Percentiles rank a stretch among this genome's conserved stretches.
These are phyloP conservation scores for Paragyromitra xinjiangensis DNA, from an alignment of 495 filamentous ascomycete genomes.

Conservation along the genomic window DNA sequence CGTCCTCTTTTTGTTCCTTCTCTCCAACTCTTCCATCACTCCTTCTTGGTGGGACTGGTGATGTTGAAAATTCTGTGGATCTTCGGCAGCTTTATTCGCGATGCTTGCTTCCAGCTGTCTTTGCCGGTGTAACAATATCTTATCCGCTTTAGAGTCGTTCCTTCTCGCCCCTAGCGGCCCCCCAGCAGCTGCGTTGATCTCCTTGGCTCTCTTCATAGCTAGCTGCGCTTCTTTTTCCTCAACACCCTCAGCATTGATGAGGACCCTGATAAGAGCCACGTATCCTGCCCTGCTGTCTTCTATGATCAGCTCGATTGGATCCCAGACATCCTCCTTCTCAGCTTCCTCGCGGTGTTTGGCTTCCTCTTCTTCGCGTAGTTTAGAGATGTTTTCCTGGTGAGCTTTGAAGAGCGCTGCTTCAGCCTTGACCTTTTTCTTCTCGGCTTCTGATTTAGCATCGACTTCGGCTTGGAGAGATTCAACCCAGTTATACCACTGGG, in stretches of 20 bases:
- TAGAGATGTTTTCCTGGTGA: slow-evolving; percentile 63
- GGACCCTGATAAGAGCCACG: slow-evolving; percentile 55
- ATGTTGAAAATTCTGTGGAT: slow-evolving; percentile 4
- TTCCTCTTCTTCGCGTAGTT: slow-evolving; percentile 59
- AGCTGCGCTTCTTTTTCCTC: slow-evolving; percentile 19
- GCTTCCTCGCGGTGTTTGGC: slow-evolving; percentile 51
- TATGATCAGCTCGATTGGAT: slow-evolving; percentile 65
- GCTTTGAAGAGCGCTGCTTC: slow-evolving; percentile 65
- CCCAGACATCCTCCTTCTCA: slow-evolving; percentile 61
- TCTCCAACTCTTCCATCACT: slow-evolving; percentile 47
- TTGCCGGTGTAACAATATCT: slow-evolving; percentile 12
- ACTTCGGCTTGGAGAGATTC: slow-evolving; percentile 61
- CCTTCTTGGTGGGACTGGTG: slow-evolving; percentile 14
- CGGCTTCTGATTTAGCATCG: slow-evolving; percentile 63
- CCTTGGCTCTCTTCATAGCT: slow-evolving; percentile 49
- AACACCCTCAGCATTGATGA: slow-evolving; percentile 52
- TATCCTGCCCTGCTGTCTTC: slow-evolving; percentile 63
- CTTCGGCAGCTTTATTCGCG: not conserved
- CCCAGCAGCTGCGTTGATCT: slow-evolving; percentile 35
- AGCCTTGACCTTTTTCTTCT: slow-evolving; percentile 65
- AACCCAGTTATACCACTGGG: slow-evolving; percentile 65
- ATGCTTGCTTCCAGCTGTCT: slow-evolving; percentile 21
- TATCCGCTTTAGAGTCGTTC: slow-evolving; percentile 11
- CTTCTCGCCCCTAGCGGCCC: slow-evolving; percentile 14
- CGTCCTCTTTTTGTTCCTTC: slow-evolving; percentile 60